Conservation (phyloP, 2,329 filamentous ascomycete species). For the Leptodontidium sp. region DNA sequence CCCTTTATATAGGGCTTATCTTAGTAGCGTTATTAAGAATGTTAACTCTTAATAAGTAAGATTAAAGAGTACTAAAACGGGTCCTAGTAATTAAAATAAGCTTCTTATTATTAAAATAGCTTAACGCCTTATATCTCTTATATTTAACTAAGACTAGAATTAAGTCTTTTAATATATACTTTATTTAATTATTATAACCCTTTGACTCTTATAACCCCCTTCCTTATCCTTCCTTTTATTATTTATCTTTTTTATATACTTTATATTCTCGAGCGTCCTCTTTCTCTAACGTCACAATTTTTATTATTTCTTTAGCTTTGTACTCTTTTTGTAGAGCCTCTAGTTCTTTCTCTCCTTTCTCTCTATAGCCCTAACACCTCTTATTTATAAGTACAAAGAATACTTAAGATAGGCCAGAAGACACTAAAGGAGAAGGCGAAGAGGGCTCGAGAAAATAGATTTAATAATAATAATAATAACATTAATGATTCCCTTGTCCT, state of each 20-base stretch:
- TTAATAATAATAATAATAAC: conserved; percentile 5
- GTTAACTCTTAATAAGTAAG: conserved; percentile 21
- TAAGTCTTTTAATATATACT: conserved; percentile 2
- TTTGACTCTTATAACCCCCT: neutral
- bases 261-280: neutral
- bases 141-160: conserved; percentile 14
- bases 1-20: conserved; percentile 17
- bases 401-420: neutral
- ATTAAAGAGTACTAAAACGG: conserved; percentile 15
- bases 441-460: conserved; percentile 16
- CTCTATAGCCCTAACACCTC: neutral
- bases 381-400: neutral
- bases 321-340: conserved; percentile 3
- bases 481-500: conserved; percentile 17
- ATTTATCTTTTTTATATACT: no score
- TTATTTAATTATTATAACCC: conserved; percentile 3
- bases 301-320: conserved; percentile 20
- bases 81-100: conserved; percentile 24
- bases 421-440: conserved; percentile 15
- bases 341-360: neutral
- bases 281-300: conserved; percentile 13
- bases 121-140: conserved; percentile 15
- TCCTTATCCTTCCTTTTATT: neutral
- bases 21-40: conserved; percentile 19
- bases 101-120: conserved; percentile 26